These are phyloP conservation scores for Calvatia gigantea DNA, from an alignment of 768 basidiomycete genomes.

Conservation along the genomic window DNA sequence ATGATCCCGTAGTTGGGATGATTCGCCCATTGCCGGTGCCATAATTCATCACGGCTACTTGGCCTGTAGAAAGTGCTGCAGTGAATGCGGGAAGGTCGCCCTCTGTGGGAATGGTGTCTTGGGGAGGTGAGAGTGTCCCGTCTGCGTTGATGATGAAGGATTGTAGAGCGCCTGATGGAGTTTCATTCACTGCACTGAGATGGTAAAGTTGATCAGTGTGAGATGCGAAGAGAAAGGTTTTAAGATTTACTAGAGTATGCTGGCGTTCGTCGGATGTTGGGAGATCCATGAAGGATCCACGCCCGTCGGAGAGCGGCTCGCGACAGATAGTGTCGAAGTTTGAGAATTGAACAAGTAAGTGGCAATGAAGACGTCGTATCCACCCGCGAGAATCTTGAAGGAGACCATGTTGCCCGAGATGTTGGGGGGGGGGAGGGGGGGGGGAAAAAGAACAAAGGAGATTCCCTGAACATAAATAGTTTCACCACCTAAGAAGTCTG, in stretches of 20 bases:
- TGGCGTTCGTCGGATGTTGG: slow-evolving; percentile 10
- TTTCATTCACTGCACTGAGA: slow-evolving; percentile 60
- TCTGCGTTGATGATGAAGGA: slow-evolving; percentile 47
- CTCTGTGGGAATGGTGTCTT: slow-evolving; percentile 45
- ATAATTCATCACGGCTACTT: slow-evolving; percentile 63
- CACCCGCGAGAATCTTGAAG: slow-evolving; percentile 17
- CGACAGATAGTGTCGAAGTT: slow-evolving; percentile 4
- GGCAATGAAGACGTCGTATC: slow-evolving; percentile 15
- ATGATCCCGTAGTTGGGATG: slow-evolving; percentile 42
- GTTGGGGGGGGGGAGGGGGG: too few relatives aligned
- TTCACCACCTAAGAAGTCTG: too few relatives aligned
- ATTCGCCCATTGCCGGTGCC: slow-evolving; percentile 50
- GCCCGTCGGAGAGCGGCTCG: slow-evolving; percentile 13
- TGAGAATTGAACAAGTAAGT: slow-evolving; percentile 15
- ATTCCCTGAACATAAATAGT: too few relatives aligned
- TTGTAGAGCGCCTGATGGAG: slow-evolving; percentile 43
- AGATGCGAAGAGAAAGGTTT: background rate
- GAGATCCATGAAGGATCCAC: slow-evolving; percentile 15
- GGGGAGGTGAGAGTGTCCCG: slow-evolving; percentile 40
- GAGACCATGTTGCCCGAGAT: slow-evolving; percentile 13
- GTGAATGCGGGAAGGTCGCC: slow-evolving; percentile 53
- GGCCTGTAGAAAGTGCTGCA: slow-evolving; percentile 46
- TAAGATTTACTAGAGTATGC: slow-evolving; percentile 43
- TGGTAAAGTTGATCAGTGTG: background rate
- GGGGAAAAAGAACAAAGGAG: too few relatives aligned